Base-by-base conservation (phyloP, 148 eudicot genomes). In the Arctostaphylos glauca region DNA sequence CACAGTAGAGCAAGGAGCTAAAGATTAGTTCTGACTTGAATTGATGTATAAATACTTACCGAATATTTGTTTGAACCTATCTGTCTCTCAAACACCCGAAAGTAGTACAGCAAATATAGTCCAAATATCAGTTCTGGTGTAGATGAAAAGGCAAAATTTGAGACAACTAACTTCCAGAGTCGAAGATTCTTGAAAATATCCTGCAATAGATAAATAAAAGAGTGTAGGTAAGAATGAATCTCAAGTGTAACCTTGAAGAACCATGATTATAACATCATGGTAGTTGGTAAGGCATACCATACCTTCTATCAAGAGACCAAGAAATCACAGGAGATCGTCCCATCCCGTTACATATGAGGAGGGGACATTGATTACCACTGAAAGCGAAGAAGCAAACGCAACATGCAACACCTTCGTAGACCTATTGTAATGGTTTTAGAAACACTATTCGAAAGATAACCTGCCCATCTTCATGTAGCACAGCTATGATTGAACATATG, bases 41-140 rank as follows among this genome's bases (percentile, higher is more conserved):
- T 9, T 75, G 60, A 75, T 76, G 18, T 4, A 52, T 18, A 13
- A 84, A 23, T 25, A 89, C 98, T 94, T 84, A 96, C 99, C 44
- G 97, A 91, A 83, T 93, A 93, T 86, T 96, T 96, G 78, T 94
- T 96, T 10, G 99, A 96, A 80, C 99, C 98, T 77, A 96, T 96
- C 84, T 96, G 99, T 86, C 99, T 93, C 89, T 96, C 99, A 83
- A 96, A 96, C 74, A 96, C 92, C 52, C 99, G 96, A 74, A 96
- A 96, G 88, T 96, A 96, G 88, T 94, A 96, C 80, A 96, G 86
- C 78, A 96, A 86, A 90, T 94, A 96, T 25, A 89, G 64, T 81
- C 99, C 99, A 88, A 96, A 96, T 83, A 94, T 49, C 88, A 96
- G 87, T 81, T 96, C 99, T 6, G 95, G 99, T 23, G 97, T 94